Evolutionary conservation across 306 rosid species (phyloP).

Genomic region (Begonia fuchsioides): DNA sequence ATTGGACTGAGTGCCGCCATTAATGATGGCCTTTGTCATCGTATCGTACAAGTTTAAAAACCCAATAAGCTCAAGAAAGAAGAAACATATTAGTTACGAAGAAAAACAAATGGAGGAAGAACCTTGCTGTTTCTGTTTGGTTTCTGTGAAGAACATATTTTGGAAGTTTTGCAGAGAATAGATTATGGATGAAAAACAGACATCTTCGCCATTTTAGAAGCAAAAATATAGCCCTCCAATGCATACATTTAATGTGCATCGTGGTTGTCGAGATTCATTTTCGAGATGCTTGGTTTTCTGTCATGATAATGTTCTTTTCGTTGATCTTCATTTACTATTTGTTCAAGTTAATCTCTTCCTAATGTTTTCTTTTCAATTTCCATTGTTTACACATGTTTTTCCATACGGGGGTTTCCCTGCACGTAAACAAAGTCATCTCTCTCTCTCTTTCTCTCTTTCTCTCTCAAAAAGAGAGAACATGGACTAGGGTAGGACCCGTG

Average conservation of each 20-base stretch:
- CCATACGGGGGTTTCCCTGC: too few relatives aligned
- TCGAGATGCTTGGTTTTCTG: conserved; percentile 18
- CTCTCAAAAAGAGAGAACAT: too few relatives aligned
- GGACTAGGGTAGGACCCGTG: too few relatives aligned
- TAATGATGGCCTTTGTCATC: conserved; percentile 10
- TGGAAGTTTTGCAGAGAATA: conserved; percentile 15
- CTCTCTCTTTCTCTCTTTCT: too few relatives aligned
- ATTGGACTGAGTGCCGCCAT: conserved; percentile 7
- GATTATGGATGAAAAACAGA: conserved; percentile 49
- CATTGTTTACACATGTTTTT: too few relatives aligned
- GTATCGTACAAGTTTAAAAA: conserved; percentile 5
- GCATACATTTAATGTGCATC: conserved; percentile 52
- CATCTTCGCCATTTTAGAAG: conserved; percentile 59
- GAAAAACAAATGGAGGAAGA: background rate
- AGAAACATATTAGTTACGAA: conserved; percentile 1
- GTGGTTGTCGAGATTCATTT: conserved; percentile 44
- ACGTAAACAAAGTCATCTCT: too few relatives aligned
- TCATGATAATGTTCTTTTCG: background rate
- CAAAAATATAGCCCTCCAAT: conserved; percentile 40
- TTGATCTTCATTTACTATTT: background rate
- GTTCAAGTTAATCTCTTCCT: background rate
- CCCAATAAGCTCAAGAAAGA: conserved; percentile 13
- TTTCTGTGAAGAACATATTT: background rate
- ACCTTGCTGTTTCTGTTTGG: too few relatives aligned
- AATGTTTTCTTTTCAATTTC: too few relatives aligned